Evolutionary conservation across 345 rosid genomes (phyloP).

Genomic region (Syzygium jambos): DNA sequence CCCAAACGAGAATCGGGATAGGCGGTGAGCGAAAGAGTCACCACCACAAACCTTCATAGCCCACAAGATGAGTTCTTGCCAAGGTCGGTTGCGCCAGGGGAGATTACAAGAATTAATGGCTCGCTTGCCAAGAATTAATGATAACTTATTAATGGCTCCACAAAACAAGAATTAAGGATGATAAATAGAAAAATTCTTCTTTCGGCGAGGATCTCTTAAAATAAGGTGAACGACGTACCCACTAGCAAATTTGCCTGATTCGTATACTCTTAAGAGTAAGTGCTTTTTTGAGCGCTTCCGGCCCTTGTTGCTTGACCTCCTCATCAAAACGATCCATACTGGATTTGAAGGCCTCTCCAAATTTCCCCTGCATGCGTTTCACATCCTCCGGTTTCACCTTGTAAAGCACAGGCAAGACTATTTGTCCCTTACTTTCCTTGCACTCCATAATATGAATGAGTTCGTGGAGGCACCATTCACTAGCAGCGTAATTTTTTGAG

Average conservation of each 20-base stretch:
- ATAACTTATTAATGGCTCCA: neutral
- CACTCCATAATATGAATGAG: neutral
- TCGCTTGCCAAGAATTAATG: too few relatives aligned
- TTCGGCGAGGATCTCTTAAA: neutral
- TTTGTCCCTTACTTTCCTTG: neutral
- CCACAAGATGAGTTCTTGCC: too few relatives aligned
- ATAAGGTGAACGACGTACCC: neutral
- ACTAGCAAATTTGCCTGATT: neutral
- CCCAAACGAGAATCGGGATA: too few relatives aligned
- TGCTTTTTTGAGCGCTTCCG: neutral
- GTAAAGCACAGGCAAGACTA: neutral
- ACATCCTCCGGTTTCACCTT: rapidly evolving
- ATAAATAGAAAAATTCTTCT: neutral
- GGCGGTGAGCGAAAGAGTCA: too few relatives aligned
- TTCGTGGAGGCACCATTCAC: neutral
- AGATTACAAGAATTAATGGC: too few relatives aligned
- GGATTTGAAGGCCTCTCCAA: neutral
- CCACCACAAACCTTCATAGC: too few relatives aligned
- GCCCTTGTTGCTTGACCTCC: neutral
- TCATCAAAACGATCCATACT: rapidly evolving
- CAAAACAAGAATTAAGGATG: neutral
- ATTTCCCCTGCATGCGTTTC: rapidly evolving
- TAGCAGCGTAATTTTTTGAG: neutral
- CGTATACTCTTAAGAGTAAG: neutral
- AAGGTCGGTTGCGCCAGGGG: too few relatives aligned